phyloP scores from a whole-genome alignment of 768 basidiomycete species.

The Rhodotorula toruloides region DNA sequence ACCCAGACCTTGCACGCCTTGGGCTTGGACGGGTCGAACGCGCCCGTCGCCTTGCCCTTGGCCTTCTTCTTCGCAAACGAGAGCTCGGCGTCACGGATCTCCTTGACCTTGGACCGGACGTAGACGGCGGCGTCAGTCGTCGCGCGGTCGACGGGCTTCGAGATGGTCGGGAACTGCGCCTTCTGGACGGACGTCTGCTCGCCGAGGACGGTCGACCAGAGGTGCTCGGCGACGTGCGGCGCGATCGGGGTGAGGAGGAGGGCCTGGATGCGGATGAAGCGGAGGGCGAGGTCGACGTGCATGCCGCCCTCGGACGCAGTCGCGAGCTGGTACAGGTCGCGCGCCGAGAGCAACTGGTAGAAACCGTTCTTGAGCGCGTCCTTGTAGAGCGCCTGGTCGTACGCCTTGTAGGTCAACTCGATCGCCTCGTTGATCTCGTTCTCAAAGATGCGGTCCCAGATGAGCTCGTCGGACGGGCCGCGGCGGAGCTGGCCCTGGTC shows the following conservation, averaged over 20 bases:
- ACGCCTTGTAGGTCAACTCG: slow-evolving; percentile 71
- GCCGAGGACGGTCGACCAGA: slow-evolving; percentile 69
- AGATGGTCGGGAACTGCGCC: slow-evolving; percentile 74
- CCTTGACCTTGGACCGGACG: slow-evolving; percentile 86
- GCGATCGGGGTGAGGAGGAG: slow-evolving; percentile 79
- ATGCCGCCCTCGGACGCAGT: slow-evolving; percentile 64
- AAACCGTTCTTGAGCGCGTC: slow-evolving; percentile 91
- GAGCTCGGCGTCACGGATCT: slow-evolving; percentile 80
- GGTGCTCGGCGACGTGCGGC: slow-evolving; percentile 88
- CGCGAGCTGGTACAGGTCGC: slow-evolving; percentile 95
- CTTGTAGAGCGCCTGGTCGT: slow-evolving; percentile 87
- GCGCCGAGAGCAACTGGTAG: slow-evolving; percentile 84
- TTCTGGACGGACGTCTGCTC: slow-evolving; percentile 70
- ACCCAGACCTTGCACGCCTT: slow-evolving; percentile 86
- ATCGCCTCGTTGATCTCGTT: slow-evolving; percentile 83
- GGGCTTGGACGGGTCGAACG: slow-evolving; percentile 70
- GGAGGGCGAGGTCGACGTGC: slow-evolving; percentile 78
- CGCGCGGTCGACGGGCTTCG: slow-evolving; percentile 58
- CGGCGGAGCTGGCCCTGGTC: slow-evolving; percentile 66
- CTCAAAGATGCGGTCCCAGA: slow-evolving; percentile 85
- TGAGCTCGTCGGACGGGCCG: slow-evolving; percentile 60
- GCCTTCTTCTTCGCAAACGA: slow-evolving; percentile 69
- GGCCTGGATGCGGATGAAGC: slow-evolving; percentile 77
- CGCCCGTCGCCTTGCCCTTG: slow-evolving; percentile 55
- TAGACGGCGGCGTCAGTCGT: slow-evolving; percentile 71